Base-by-base conservation (phyloP, 306 rosid species). In the Vicia villosa region DNA sequence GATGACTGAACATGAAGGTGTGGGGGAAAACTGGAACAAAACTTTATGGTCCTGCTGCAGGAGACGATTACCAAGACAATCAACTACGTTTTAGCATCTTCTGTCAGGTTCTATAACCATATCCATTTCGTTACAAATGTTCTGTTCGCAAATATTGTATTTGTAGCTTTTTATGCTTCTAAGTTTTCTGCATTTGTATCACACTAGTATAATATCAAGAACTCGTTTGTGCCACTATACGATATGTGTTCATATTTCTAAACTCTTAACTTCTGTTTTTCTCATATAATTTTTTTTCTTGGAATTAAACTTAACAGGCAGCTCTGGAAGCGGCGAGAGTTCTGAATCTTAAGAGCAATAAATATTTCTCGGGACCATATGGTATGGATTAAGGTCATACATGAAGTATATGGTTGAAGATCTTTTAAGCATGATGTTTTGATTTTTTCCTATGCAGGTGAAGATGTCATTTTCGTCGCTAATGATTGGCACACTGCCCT, bases 401-500 rank as follows among this genome's bases (percentile, higher is more conserved):
- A 62, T 49, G 57, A 32, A 64, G 34, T 61, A 8, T 61, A 14
- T 36, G 16, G 8, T 30, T 66, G 63, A 57, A 62, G 37, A 78
- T 34, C 37, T 28, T 69, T 26, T 64, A 67, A 46, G 41, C 58
- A 38, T 40, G 45, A 26, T 72, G 32, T 17, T 38, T 58, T 34
- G 19, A 34, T n/a, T 75, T 86, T 16, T 16, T 30, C 9, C 2
- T 16, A 4, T 66, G 67, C 89, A 87, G 96, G 96, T 3, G 94
- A 87, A 77, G 87, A 87, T 67, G 91, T 90, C 62, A 72, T 90
- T 38, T 87, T 90, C 70, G 11, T 90, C 5, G 91, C 89, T 65
- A 90, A 90, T 26, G 96, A 90, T 77, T 90, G 96, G 96, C 96
- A 90, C 82, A 90, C 94, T 11, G 86, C 94, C 43, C 86, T 86